Percentiles rank a stretch among this genome's conserved stretches.
These are phyloP conservation scores for Chenopodium album DNA, from an alignment of 148 eudicot species.

Conservation along the genomic window DNA sequence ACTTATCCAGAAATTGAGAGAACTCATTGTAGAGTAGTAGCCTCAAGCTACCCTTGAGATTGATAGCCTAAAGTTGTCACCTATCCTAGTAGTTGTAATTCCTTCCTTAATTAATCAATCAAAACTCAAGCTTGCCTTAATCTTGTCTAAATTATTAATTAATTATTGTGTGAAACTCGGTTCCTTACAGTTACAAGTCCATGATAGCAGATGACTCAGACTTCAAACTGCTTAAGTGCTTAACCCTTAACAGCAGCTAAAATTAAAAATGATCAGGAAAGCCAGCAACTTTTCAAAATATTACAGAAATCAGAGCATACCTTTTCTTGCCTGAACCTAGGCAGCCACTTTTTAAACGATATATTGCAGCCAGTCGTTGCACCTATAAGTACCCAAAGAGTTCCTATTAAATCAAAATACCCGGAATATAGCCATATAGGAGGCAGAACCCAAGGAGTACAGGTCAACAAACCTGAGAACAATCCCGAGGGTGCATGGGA, in stretches of 20 bases:
- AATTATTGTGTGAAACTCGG: too few relatives aligned
- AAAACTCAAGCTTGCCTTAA: too few relatives aligned
- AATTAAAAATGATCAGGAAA: background rate
- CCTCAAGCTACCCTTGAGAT: too few relatives aligned
- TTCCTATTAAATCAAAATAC: background rate
- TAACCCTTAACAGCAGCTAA: background rate
- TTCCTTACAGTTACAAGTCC: background rate
- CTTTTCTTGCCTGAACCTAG: slow-evolving; percentile 88
- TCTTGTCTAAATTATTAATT: too few relatives aligned
- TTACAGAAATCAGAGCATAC: slow-evolving; percentile 30
- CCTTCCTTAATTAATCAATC: too few relatives aligned
- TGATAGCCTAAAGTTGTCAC: too few relatives aligned
- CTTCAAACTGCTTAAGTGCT: background rate
- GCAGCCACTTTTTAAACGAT: slow-evolving; percentile 65
- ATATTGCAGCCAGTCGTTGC: slow-evolving; percentile 75
- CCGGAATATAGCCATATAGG: background rate
- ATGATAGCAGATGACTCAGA: slow-evolving; percentile 9
- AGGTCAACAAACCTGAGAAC: slow-evolving; percentile 65
- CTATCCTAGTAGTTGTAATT: too few relatives aligned
- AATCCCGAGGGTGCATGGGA: slow-evolving; percentile 79
- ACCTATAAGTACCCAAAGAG: slow-evolving; percentile 45
- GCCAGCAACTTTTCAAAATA: background rate
- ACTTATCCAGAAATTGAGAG: too few relatives aligned
- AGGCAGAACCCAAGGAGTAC: background rate
- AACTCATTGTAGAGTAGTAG: too few relatives aligned